These are phyloP conservation scores for Circinella umbellata DNA, from an alignment of 371 early-diverging fungal genomes.

Conservation along the genomic window DNA sequence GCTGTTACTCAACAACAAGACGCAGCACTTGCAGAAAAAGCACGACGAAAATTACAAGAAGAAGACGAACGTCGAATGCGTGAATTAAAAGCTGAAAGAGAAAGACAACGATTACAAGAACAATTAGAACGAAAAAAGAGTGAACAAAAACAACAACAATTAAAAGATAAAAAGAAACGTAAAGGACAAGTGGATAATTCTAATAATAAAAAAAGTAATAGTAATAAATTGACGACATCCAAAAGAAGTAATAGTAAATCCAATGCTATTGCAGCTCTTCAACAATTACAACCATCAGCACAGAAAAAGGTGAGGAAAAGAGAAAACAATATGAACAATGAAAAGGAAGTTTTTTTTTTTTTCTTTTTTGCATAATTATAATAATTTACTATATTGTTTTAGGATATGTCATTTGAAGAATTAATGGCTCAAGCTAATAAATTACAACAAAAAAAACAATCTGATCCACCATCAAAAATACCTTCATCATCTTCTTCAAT, in stretches of 20 bases:
- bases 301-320: neutral
- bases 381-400: no score
- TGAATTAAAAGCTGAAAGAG: conserved; percentile 33
- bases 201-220: neutral
- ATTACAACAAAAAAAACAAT: neutral
- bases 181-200: neutral
- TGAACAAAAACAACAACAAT: conserved; percentile 23
- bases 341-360: no score
- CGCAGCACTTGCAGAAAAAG: conserved; percentile 34
- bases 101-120: conserved; percentile 32
- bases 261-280: neutral
- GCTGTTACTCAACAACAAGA: conserved; percentile 43
- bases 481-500: neutral
- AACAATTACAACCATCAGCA: neutral
- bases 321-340: no score
- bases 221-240: neutral
- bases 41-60: conserved; percentile 32
- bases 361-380: no score
- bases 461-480: neutral
- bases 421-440: neutral
- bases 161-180: conserved; percentile 5
- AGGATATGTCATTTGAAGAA: conserved; percentile 8
- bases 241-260: conserved; percentile 1
- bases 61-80: conserved; percentile 34
- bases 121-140: conserved; percentile 26